Conservation (phyloP, 2,329 filamentous ascomycete genomes). For the Sarocladium oryzae region DNA sequence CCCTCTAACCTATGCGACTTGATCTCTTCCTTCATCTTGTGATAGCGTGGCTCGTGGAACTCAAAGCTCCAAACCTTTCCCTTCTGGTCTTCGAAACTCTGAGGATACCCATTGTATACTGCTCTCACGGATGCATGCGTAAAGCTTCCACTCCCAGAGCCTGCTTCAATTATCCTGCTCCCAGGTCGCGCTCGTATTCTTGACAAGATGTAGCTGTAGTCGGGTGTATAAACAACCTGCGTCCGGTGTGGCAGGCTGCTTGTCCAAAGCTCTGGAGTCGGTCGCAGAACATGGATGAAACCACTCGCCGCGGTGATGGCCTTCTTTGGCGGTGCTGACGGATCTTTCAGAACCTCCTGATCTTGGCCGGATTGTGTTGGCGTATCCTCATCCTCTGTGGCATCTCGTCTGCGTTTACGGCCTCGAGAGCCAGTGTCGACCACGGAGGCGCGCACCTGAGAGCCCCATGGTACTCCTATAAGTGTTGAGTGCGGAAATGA, state of each 20-base stretch:
- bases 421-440: constrained; percentile 90
- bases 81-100: constrained; percentile 31
- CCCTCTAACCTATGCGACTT: constrained; percentile 57
- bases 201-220: constrained; percentile 80
- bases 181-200: constrained; percentile 69
- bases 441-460: constrained; percentile 80
- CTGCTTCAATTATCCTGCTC: constrained; percentile 69
- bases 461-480: constrained; percentile 78
- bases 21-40: constrained; percentile 64
- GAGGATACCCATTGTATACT: constrained; percentile 66
- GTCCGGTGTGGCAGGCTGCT: constrained; percentile 73
- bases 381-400: constrained; percentile 33
- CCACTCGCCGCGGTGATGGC: constrained; percentile 54
- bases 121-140: constrained; percentile 72
- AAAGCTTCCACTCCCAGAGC: constrained; percentile 76
- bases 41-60: constrained; percentile 66
- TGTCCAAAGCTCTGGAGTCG: constrained; percentile 79
- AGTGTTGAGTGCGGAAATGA: constrained; percentile 79
- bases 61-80: constrained; percentile 80
- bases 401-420: constrained; percentile 54
- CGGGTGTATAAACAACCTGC: constrained; percentile 80
- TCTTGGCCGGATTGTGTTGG: constrained; percentile 22
- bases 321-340: constrained; percentile 33
- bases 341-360: constrained; percentile 19
- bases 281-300: constrained; percentile 72